Percentiles rank a stretch among this genome's conserved stretches.
phyloP scores from a whole-genome alignment of 495 filamentous ascomycete species.

The Hypoxylon intermedium region DNA sequence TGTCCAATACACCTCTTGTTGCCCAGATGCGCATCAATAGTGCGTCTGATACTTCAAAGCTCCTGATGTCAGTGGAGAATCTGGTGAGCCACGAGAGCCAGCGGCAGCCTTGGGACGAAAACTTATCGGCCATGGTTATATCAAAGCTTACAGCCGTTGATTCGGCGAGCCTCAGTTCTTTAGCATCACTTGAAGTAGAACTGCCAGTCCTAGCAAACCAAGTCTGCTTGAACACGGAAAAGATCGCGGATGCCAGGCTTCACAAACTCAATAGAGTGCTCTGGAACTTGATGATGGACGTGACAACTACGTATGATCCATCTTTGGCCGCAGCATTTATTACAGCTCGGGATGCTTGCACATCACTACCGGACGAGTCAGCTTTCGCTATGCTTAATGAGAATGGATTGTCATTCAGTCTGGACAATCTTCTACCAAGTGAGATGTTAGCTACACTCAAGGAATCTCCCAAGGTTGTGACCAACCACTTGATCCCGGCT shows the following conservation, averaged over 20 bases:
- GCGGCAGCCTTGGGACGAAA: constrained; percentile 58
- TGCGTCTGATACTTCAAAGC: constrained; percentile 43
- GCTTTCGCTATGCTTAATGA: constrained; percentile 10
- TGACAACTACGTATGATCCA: constrained; percentile 52
- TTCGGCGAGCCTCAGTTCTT: constrained; percentile 63
- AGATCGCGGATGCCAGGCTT: constrained; percentile 57
- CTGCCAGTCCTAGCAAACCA: constrained; percentile 65
- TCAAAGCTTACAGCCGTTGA: constrained; percentile 61
- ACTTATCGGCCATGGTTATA: constrained; percentile 63
- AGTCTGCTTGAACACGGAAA: constrained; percentile 54
- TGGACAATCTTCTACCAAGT: constrained; percentile 19
- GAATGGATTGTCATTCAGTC: constrained; percentile 35
- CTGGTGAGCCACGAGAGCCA: constrained; percentile 47
- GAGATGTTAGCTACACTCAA: constrained; percentile 13
- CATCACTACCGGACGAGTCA: constrained; percentile 4
- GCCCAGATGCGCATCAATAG: constrained; percentile 54
- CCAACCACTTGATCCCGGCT: constrained; percentile 51
- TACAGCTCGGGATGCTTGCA: constrained; percentile 1
- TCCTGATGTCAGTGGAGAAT: constrained; percentile 52
- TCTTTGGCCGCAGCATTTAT: constrained; percentile 17
- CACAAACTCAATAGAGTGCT: constrained; percentile 56
- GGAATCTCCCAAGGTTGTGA: constrained; percentile 41
- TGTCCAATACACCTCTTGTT: constrained; percentile 55
- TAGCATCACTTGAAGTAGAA: constrained; percentile 71
- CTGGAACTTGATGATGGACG: constrained; percentile 56